These are phyloP conservation scores for Aspergillus tanneri DNA, from an alignment of 2,329 filamentous ascomycete genomes.

Conservation along the genomic window DNA sequence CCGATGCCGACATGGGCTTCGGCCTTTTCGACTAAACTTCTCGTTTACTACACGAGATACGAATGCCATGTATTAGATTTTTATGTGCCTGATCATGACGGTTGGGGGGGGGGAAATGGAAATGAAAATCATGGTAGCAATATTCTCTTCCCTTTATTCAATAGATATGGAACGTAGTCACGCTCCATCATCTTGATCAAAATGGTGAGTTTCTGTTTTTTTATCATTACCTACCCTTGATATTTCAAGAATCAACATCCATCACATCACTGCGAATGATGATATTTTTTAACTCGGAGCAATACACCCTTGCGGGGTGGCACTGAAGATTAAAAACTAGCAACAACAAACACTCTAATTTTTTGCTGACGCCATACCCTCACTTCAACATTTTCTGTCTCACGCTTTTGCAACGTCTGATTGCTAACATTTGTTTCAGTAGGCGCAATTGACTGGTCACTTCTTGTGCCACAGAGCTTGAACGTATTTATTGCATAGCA, in stretches of 20 bases:
- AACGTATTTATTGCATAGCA: too few relatives aligned
- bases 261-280: slow-evolving; percentile 51
- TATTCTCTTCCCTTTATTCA: slow-evolving; percentile 19
- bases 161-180: slow-evolving; percentile 36
- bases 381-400: not conserved
- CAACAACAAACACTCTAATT: slow-evolving; percentile 71
- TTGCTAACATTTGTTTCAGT: slow-evolving; percentile 6
- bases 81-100: slow-evolving; percentile 34
- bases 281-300: slow-evolving; percentile 67
- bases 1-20: slow-evolving; percentile 66
- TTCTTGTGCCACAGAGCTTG: too few relatives aligned
- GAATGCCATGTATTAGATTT: slow-evolving; percentile 41
- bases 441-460: too few relatives aligned
- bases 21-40: slow-evolving; percentile 69
- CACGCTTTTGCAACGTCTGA: not conserved
- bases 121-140: slow-evolving; percentile 29
- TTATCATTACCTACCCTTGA: slow-evolving; percentile 10
- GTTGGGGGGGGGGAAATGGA: slow-evolving; percentile 35
- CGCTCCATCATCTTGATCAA: slow-evolving; percentile 30
- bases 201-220: slow-evolving; percentile 24
- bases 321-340: slow-evolving; percentile 59
- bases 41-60: slow-evolving; percentile 26
- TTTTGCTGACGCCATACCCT: slow-evolving; percentile 60
- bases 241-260: not conserved
- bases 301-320: slow-evolving; percentile 30